Evolutionary conservation across 139 green algal species (phyloP).

Genomic region (Deuterostichococcus epilithicus): DNA sequence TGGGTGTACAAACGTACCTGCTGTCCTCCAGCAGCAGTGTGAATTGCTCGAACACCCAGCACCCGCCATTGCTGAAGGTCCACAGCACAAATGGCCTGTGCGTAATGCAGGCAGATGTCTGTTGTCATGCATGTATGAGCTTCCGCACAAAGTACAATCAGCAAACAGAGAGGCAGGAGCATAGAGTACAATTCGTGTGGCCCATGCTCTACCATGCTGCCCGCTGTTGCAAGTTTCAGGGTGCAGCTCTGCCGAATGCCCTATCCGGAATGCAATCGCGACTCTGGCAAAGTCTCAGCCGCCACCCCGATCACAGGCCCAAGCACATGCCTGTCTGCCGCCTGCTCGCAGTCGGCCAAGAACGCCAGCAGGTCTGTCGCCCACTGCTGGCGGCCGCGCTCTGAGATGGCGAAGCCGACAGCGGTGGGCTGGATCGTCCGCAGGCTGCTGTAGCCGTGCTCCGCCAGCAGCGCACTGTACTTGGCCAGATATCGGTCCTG

Average conservation of each 20-base stretch:
- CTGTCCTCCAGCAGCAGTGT: not conserved
- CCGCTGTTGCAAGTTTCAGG: too few species aligned
- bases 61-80: constrained; percentile 12
- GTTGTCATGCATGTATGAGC: too few species aligned
- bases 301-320: too few species aligned
- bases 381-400: not conserved
- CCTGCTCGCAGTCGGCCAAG: not conserved
- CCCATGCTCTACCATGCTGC: too few species aligned
- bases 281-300: too few species aligned
- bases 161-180: too few species aligned
- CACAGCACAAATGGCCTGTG: constrained; percentile 6
- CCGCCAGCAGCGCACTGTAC: constrained; percentile 3
- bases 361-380: constrained; percentile 1
- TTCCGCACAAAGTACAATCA: too few species aligned
- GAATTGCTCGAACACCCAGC: constrained; percentile 8
- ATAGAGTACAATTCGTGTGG: too few species aligned
- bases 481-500: constrained; percentile 8
- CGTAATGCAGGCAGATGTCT: too few species aligned
- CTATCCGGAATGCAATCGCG: too few species aligned
- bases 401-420: not conserved
- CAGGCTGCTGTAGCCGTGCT: constrained; percentile 3
- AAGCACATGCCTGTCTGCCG: too few species aligned
- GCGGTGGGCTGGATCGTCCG: constrained; percentile 1
- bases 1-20: not conserved
- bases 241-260: too few species aligned